Percentiles rank a stretch among this genome's conserved stretches.
Conservation (phyloP, 2,329 filamentous ascomycete genomes). For the Claviceps sp. region DNA sequence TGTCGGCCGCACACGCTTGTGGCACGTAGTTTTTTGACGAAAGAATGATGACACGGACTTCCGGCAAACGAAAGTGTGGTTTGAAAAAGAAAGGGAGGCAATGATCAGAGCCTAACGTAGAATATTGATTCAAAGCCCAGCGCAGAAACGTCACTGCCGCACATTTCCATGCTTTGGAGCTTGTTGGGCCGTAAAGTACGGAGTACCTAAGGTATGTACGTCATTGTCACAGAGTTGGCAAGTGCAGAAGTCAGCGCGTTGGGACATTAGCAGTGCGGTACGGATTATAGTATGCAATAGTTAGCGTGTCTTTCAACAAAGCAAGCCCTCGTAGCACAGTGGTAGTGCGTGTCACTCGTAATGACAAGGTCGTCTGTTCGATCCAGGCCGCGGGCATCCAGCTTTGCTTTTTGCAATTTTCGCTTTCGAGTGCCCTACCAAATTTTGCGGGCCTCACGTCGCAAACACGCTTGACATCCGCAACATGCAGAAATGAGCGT, state of each 20-base stretch:
- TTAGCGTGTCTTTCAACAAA: background rate
- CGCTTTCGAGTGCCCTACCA: no score
- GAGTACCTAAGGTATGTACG: no score
- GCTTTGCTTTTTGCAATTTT: background rate
- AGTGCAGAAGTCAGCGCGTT: background rate
- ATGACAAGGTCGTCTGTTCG: conserved; percentile 1
- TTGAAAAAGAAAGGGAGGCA: background rate
- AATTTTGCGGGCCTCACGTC: background rate
- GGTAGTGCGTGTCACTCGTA: conserved; percentile 1
- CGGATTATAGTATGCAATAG: rapidly evolving
- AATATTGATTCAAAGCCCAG: no score
- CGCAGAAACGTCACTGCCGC: no score
- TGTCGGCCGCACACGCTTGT: background rate
- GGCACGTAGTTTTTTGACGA: background rate
- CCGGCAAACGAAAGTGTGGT: background rate
- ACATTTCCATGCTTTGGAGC: no score
- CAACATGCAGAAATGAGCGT: no score
- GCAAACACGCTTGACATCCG: no score
- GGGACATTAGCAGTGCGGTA: background rate
- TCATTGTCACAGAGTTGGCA: no score
- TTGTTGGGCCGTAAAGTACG: no score
- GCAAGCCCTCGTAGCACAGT: background rate
- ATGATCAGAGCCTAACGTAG: background rate
- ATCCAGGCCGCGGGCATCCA: background rate
- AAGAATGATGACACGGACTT: background rate